Evolutionary conservation across 2,329 filamentous ascomycete species (phyloP), one percentile per base, ranked within the genome.

Genomic region (Fusarium kyushuense): DNA sequence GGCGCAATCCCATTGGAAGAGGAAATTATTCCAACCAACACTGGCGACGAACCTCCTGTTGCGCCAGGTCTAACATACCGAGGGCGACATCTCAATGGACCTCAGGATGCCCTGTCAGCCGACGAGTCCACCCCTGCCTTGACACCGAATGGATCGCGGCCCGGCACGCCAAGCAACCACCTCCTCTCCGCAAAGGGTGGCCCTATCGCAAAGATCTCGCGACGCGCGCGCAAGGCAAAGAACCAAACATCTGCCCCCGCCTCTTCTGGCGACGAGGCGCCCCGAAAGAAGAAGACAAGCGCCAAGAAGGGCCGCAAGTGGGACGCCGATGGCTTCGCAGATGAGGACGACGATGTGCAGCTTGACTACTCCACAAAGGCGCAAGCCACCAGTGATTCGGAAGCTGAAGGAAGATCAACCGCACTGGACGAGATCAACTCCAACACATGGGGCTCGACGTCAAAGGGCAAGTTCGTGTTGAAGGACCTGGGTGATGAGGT

Each of bases 401-500:
- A 87, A 70, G 77, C 78, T 30, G 81, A 87, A 54, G 84, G 82
- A 38, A 84, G 87, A 48, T 83, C 85, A 17, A 84, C 87, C 23
- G 86, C 86, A 12, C 80, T 96, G 4, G 92, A 96, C 73, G 87
- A 88, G 41, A 89, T 97, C 32, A 89, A 93, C 65, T 86, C 92
- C 51, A 88, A 90, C 14, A 89, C 92, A 2, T 97, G 94, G 93
- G 96, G 96, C 35, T 92, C 87, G 35, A 97, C 92, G 16, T 87
- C 87, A 53, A 94, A 95, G 80, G 96, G 96, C 52, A 92, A 97
- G 76, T 99, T 98, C 74, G 90, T 98, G 48, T 83, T 99, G 67
- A 97, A 92, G 75, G 96, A 99, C 74, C 82, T 99, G 9, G 95
- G 94, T 64, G 93, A 97, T 70, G 94, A 99, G 79, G 93, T 99